Evolutionary conservation across 2,329 filamentous ascomycete species (phyloP).

Genomic region (Stemphylium lycopersici): DNA sequence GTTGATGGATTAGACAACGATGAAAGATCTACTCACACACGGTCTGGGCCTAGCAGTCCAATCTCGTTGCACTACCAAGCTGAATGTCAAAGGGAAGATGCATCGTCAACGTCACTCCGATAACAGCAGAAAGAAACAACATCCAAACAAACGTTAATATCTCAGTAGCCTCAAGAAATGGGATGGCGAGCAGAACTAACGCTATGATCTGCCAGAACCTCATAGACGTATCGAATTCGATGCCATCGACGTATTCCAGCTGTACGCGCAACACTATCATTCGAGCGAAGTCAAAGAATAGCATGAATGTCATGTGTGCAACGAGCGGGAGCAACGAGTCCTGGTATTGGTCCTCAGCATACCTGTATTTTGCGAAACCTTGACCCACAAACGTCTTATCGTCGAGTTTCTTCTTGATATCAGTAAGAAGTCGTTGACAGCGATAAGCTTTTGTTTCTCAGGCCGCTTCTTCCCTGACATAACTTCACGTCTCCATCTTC

Average conservation of each 20-base stretch:
- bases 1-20: too few relatives aligned
- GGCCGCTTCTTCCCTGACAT: neutral
- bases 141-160: too few relatives aligned
- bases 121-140: too few relatives aligned
- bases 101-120: too few relatives aligned
- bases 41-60: too few relatives aligned
- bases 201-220: constrained; percentile 24
- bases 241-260: neutral
- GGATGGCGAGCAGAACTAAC: constrained; percentile 17
- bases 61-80: too few relatives aligned
- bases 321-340: constrained; percentile 17
- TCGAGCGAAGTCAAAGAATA: constrained; percentile 20
- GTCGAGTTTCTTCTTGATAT: neutral
- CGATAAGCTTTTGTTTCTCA: neutral
- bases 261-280: constrained; percentile 12
- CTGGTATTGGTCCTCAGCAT: constrained; percentile 8
- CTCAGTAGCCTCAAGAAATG: constrained; percentile 12
- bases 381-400: neutral
- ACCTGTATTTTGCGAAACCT: neutral
- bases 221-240: constrained; percentile 16
- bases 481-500: neutral
- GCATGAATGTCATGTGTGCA: constrained; percentile 18
- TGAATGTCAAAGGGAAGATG: too few relatives aligned
- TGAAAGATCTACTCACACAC: too few relatives aligned
- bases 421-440: neutral